Conservation (phyloP, 768 basidiomycete genomes). For the Boletellus ananas region DNA sequence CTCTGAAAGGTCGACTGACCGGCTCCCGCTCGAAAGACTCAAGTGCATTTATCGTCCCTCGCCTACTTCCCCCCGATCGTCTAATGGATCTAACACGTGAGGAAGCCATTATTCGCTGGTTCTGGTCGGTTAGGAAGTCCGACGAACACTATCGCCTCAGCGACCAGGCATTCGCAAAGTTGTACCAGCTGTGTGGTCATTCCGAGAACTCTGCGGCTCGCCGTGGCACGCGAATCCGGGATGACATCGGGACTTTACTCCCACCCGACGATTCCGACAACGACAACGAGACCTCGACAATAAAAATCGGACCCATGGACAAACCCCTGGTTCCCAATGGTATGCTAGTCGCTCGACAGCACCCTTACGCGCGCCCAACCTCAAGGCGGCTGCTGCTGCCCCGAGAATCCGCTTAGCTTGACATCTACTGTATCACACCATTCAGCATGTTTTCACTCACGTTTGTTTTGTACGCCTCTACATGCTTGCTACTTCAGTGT, state of each 20-base stretch:
- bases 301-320: conserved; percentile 8
- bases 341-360: conserved; percentile 1
- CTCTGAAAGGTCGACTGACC: not conserved
- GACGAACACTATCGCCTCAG: conserved; percentile 1
- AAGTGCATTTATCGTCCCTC: conserved; percentile 21
- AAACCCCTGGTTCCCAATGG: conserved; percentile 11
- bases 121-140: conserved; percentile 20
- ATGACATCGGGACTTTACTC: conserved; percentile 6
- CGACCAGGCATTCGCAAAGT: not conserved
- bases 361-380: conserved; percentile 17
- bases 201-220: not conserved
- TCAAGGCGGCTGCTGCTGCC: conserved; percentile 20
- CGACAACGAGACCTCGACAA: not conserved
- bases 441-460: not conserved
- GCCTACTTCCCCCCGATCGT: conserved; percentile 22
- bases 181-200: not conserved
- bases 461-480: not conserved
- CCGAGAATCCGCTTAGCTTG: conserved; percentile 4
- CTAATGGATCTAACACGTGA: conserved; percentile 16
- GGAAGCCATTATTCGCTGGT: conserved; percentile 17
- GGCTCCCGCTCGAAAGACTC: conserved; percentile 7
- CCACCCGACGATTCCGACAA: conserved; percentile 17
- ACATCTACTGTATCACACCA: not conserved
- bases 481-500: not conserved
- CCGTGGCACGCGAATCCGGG: conserved; percentile 7